A percentile compares a stretch with the other conserved stretches of the same genome.
These are phyloP conservation scores for Conticribra weissflogii DNA, from an alignment of 108 stramenopile genomes.

Conservation along the genomic window DNA sequence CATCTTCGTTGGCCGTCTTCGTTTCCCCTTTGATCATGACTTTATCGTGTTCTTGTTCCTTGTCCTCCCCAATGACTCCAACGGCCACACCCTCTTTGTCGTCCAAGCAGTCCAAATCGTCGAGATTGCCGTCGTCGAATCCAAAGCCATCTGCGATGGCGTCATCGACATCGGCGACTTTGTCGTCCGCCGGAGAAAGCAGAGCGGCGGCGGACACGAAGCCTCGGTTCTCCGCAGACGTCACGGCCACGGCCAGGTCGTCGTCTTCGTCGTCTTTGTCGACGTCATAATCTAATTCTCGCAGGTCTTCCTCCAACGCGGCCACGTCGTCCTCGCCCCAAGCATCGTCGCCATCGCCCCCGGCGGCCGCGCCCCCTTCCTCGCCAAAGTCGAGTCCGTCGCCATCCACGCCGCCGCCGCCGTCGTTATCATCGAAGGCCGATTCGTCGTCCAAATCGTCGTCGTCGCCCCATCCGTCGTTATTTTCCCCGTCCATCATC, in stretches of 20 bases:
- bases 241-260: not conserved
- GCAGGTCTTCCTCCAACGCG: not conserved
- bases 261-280: not conserved
- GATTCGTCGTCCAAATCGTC: slow-evolving; percentile 16
- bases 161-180: too few relatives aligned
- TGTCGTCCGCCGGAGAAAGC: too few relatives aligned
- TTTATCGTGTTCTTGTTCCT: not conserved
- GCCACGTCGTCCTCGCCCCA: slow-evolving; percentile 7
- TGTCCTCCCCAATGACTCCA: not conserved
- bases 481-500: not conserved
- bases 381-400: not conserved
- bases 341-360: not conserved
- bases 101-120: slow-evolving; percentile 8
- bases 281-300: slow-evolving; percentile 5
- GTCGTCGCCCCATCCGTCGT: slow-evolving; percentile 20
- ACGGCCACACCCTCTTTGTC: not conserved
- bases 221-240: not conserved
- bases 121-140: not conserved
- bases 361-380: not conserved
- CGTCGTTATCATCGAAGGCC: not conserved
- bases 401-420: too few relatives aligned
- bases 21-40: too few relatives aligned
- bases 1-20: too few relatives aligned
- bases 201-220: not conserved
- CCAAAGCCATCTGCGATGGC: not conserved